Evolutionary conservation across 1,284 basidiomycete species (phyloP).

Genomic region (Apiotrichum laibachii): DNA sequence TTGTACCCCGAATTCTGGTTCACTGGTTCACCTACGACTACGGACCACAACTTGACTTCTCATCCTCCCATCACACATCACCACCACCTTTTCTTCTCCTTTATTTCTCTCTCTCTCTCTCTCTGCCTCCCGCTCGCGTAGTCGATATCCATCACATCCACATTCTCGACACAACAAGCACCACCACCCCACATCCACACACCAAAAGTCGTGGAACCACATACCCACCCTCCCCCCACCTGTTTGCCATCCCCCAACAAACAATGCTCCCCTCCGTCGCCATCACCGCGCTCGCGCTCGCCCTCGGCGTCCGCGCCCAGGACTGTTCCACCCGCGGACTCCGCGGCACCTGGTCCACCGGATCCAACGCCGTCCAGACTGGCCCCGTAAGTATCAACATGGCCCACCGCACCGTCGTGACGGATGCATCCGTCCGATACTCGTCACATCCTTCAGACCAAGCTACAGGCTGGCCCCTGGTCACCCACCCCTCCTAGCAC

Average conservation of each 20-base stretch:
- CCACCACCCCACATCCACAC: not conserved
- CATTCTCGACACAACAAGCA: not conserved
- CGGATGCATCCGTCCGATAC: too few species aligned
- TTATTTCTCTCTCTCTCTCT: too few species aligned
- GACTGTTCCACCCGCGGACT: slow-evolving; percentile 50
- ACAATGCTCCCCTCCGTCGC: slow-evolving; percentile 1
- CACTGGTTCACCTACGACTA: too few species aligned
- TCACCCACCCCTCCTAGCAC: not conserved
- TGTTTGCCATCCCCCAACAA: not conserved
- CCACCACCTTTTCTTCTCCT: not conserved
- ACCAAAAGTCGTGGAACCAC: too few species aligned
- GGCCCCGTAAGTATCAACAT: slow-evolving; percentile 65
- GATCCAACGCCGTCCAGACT: slow-evolving; percentile 69
- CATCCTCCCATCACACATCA: too few species aligned
- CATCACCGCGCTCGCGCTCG: slow-evolving; percentile 9
- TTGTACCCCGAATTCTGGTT: too few species aligned
- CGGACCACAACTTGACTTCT: too few species aligned
- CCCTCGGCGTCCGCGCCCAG: slow-evolving; percentile 12
- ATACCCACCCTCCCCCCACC: not conserved
- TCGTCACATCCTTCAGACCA: too few species aligned
- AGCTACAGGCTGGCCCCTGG: too few species aligned
- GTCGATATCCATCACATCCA: not conserved
- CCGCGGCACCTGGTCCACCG: slow-evolving; percentile 79
- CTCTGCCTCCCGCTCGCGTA: not conserved
- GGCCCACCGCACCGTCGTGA: too few species aligned